Evolutionary conservation across 2,329 filamentous ascomycete genomes (phyloP).

Genomic region (Penicillium occitanis): DNA sequence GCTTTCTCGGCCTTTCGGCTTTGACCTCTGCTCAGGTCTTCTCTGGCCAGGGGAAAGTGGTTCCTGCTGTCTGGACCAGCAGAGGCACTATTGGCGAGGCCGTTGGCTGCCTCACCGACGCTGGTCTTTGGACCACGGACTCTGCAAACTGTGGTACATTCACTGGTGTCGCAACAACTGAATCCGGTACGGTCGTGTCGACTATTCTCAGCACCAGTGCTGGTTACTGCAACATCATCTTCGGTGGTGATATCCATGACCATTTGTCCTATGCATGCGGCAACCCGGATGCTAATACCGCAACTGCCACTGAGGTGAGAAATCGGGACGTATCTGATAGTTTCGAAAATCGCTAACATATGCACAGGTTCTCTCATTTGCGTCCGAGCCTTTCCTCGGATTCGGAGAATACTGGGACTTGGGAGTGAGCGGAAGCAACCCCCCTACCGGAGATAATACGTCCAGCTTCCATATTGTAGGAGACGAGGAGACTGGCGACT

Average conservation of each 20-base stretch:
- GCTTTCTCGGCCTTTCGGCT: background rate
- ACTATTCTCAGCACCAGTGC: background rate
- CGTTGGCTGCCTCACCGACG: background rate
- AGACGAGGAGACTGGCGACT: background rate
- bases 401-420: background rate
- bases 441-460: background rate
- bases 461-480: background rate
- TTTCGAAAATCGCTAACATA: background rate
- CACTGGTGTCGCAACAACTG: background rate
- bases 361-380: background rate
- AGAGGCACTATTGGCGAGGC: background rate
- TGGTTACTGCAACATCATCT: conserved; percentile 1
- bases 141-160: conserved; percentile 4
- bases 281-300: background rate
- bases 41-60: background rate
- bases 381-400: background rate
- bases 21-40: background rate
- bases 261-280: background rate
- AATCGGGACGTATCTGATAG: too few species aligned
- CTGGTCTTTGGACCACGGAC: background rate
- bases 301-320: background rate
- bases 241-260: background rate
- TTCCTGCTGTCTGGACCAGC: background rate
- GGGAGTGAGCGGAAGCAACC: background rate
- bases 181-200: background rate